Base-by-base conservation (phyloP, 1,284 basidiomycete genomes). In the Ceratobasidium sp. region DNA sequence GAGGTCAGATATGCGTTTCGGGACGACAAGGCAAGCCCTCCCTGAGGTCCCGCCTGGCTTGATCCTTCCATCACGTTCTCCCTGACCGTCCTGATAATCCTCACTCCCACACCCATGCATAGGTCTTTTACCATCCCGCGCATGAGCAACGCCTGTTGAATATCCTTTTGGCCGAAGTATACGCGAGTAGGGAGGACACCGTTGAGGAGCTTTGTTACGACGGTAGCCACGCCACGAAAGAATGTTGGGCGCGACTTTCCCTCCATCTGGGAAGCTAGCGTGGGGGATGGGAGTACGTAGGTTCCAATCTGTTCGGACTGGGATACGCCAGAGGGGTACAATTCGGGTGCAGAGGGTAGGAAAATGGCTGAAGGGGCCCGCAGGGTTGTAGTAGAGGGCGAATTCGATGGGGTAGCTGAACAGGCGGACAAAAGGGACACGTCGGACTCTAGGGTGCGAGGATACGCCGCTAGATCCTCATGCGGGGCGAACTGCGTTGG, bases 131-230 rank as follows among this genome's bases (percentile, higher is more conserved):
- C 88, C 81, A 99, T 86, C n/a, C 92, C 90, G 56, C 92, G 90
- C 27, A 99, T 86, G 24, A 99, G 83, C 8, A 98, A 83, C 0
- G 93, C 94, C 81, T 99, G 97, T 81, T 99, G 97, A 74, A 99
- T 98, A 80, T 99, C 97, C 82, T 99, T 99, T 82, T 98, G 97
- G 0, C 98, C 97, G 79, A 99, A 98, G 82, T 98, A 99, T 27
- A 94, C 90, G 74, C 90, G 88, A 68, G 94, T 94, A 1, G 97
- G 97, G 93, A 97, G 89, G 54, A 98, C 88, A 59, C 90, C 89
- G 80, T 98, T 96, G 85, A 98, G 98, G 14, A 98, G 86, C 82
- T 98, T 99, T 2, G 93, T 93, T 74, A 97, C 95, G 61, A 98
- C 91, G 0, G 97, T 99, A 0, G 96, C 93, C 1, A 99, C 97